A percentile compares a stretch with the other conserved stretches of the same genome.
Conservation (phyloP, 78 protist species). For the Monosiga brevicollis region DNA sequence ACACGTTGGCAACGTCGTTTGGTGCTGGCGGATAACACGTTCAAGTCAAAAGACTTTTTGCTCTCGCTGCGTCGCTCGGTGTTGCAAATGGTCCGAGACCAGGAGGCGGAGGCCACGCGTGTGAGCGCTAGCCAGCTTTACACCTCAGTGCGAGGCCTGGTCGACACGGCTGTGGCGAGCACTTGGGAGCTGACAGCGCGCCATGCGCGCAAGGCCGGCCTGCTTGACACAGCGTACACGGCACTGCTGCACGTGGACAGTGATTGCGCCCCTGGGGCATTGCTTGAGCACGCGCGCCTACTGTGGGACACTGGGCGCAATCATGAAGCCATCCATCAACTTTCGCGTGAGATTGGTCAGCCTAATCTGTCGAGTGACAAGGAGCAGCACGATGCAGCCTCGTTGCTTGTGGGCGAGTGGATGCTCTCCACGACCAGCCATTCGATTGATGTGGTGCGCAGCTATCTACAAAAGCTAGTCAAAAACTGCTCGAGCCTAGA, state of each 20-base stretch:
- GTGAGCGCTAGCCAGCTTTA: not conserved
- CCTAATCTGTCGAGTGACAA: not conserved
- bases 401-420: slow-evolving; percentile 5
- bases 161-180: not conserved
- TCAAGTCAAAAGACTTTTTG: slow-evolving; percentile 38
- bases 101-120: no score
- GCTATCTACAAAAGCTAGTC: not conserved
- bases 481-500: slow-evolving; percentile 29
- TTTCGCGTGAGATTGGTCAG: not conserved
- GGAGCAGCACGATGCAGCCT: slow-evolving; percentile 31
- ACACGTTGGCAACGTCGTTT: slow-evolving; percentile 29
- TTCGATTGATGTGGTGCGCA: not conserved
- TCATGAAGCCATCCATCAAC: not conserved
- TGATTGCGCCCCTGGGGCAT: not conserved
- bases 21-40: slow-evolving; percentile 29
- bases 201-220: slow-evolving; percentile 17
- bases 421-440: not conserved
- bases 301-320: slow-evolving; percentile 10
- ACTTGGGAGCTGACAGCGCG: slow-evolving; percentile 31
- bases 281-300: slow-evolving; percentile 8
- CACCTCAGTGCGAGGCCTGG: not conserved
- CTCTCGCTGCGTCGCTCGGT: slow-evolving; percentile 30
- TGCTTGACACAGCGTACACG: slow-evolving; percentile 22
- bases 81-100: not conserved
- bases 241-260: slow-evolving; percentile 17